Percentiles rank a stretch among this genome's conserved stretches.
Evolutionary conservation across 176 grass and related monocot species (phyloP).

Genomic region (Aegilops sharonensis): DNA sequence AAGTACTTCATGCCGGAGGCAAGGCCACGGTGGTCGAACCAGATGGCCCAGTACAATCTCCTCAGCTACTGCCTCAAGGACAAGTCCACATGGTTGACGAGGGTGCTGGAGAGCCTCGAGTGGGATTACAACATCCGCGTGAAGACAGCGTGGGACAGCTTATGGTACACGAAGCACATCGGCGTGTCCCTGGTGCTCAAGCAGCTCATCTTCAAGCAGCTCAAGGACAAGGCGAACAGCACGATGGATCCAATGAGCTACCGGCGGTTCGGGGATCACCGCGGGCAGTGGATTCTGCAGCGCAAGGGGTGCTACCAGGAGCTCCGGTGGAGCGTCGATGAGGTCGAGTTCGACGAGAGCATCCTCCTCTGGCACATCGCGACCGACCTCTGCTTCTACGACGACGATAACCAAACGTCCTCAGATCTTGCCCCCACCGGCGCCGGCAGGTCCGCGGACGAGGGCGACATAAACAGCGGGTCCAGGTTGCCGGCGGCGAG

Average conservation of each 20-base stretch:
- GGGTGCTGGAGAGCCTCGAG: conserved; percentile 13
- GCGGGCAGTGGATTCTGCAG: background rate
- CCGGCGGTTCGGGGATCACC: conserved; percentile 2
- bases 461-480: background rate
- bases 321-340: background rate
- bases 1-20: conserved; percentile 7
- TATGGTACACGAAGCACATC: background rate
- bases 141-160: conserved; percentile 31
- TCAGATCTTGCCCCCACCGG: background rate
- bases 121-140: conserved; percentile 19
- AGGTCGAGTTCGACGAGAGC: conserved; percentile 19
- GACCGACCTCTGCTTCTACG: conserved; percentile 21
- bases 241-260: background rate
- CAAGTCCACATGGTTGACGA: background rate
- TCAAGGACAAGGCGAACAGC: conserved; percentile 27
- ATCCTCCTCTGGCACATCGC: conserved; percentile 25
- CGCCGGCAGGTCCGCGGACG: background rate
- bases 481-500: background rate
- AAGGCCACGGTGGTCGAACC: conserved; percentile 27
- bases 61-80: conserved; percentile 22
- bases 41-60: conserved; percentile 29
- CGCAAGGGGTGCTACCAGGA: background rate
- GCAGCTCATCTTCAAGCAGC: conserved; percentile 1
- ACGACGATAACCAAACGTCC: too few species aligned
- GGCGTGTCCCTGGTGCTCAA: conserved; percentile 13